Conservation (phyloP, 805 yeast genomes). For the Torulaspora indica region DNA sequence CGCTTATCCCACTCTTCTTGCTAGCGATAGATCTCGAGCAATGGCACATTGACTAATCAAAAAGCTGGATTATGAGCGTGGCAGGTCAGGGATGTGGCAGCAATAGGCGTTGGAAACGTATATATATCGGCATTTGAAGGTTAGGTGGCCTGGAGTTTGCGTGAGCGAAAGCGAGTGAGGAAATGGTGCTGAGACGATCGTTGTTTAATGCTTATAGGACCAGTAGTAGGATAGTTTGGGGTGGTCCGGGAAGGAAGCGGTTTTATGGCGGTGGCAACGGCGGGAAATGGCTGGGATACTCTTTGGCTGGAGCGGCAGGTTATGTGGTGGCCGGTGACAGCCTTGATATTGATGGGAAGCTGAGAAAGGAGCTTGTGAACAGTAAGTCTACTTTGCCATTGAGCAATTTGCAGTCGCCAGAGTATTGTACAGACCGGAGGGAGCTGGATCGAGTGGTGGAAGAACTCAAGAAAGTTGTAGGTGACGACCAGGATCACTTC, state of each 20-base stretch:
- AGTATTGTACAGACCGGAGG: slow-evolving; percentile 36
- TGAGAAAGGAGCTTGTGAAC: background rate
- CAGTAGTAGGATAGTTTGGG: background rate
- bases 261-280: background rate
- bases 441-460: slow-evolving; percentile 40
- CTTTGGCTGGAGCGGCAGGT: slow-evolving; percentile 13
- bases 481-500: slow-evolving; percentile 35
- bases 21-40: background rate
- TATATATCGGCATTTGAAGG: too few species aligned
- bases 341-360: background rate
- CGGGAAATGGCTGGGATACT: slow-evolving; percentile 6
- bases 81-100: too few species aligned
- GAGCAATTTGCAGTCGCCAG: slow-evolving; percentile 21
- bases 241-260: background rate
- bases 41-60: background rate
- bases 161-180: too few species aligned
- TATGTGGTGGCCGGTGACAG: slow-evolving; percentile 10
- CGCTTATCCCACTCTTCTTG: slow-evolving; percentile 7
- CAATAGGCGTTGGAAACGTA: background rate
- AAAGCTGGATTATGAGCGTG: background rate
- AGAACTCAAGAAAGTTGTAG: slow-evolving; percentile 40
- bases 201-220: background rate
- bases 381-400: slow-evolving; percentile 17
- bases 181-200: slow-evolving; percentile 1
- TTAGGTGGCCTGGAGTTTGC: too few species aligned